phyloP scores from a whole-genome alignment of 1,284 basidiomycete genomes.

The Apiotrichum veenhuisii region DNA sequence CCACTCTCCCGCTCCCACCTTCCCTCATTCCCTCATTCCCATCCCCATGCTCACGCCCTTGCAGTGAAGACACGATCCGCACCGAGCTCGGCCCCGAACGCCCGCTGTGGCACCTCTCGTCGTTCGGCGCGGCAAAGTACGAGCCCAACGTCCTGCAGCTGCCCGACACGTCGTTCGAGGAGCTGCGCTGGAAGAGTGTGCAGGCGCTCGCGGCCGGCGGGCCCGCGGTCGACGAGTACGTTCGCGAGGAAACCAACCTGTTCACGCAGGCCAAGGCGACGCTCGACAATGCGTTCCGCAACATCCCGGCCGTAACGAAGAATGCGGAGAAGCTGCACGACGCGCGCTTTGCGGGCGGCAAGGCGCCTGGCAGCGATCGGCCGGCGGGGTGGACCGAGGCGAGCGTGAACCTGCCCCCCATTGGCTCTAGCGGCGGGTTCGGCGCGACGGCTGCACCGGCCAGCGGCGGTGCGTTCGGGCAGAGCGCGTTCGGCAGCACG shows the following conservation, averaged over 20 bases:
- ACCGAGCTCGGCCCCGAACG: constrained; percentile 37
- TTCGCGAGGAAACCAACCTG: constrained; percentile 34
- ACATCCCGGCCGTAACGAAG: constrained; percentile 21
- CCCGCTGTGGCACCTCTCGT: constrained; percentile 77
- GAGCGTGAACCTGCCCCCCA: constrained; percentile 6
- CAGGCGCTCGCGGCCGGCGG: constrained; percentile 48
- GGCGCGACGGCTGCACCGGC: not conserved
- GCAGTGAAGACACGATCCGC: constrained; percentile 35
- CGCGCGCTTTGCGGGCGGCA: constrained; percentile 27
- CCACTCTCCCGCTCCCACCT: too few relatives aligned
- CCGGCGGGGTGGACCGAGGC: constrained; percentile 36
- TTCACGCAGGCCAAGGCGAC: constrained; percentile 24
- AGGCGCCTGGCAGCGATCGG: constrained; percentile 18
- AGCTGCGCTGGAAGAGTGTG: constrained; percentile 67
- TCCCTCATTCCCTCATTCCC: not conserved
- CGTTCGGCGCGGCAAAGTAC: constrained; percentile 67
- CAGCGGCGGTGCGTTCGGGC: not conserved
- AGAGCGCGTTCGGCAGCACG: constrained; percentile 1
- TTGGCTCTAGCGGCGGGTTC: not conserved
- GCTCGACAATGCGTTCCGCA: constrained; percentile 29
- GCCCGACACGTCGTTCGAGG: constrained; percentile 74
- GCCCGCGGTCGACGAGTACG: constrained; percentile 17
- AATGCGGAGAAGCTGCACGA: constrained; percentile 41
- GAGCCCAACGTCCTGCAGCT: constrained; percentile 67
- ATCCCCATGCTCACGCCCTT: not conserved